Base-by-base conservation (phyloP, 2,329 filamentous ascomycete species). In the Mycogone perniciosa region DNA sequence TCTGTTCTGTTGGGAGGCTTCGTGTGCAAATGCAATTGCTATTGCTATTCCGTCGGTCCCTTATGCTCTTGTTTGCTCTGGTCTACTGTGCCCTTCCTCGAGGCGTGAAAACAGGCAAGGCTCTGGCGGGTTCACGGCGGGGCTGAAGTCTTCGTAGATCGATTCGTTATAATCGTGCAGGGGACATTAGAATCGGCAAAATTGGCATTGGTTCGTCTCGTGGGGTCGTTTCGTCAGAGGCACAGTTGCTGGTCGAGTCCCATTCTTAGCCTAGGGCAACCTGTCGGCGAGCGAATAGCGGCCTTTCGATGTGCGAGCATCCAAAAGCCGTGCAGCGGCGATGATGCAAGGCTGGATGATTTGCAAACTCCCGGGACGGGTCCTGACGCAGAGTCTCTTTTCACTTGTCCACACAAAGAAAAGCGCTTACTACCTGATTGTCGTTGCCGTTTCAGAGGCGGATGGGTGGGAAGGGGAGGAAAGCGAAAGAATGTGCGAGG, bases 81-180 rank as follows among this genome's bases (percentile, higher is more conserved):
- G 29, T 46, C 43, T 43, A 43, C 37, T 48, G 30, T 50, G 51
- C 38, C 43, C 26, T 34, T 41, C 31, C 35, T 50, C 29, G 30
- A 52, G 13, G 50, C 45, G 40, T 48, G 50, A 49, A 49, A 33
- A 6, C 39, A 53, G 38, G 41, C 46, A 41, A 49, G 48, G 49
- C 27, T 29, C 31, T 35, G 34, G 30, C 34, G 39, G 41, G 31
- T 31, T 34, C 33, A 50, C 44, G 49, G 55, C 56, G 56, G 50
- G 53, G 55, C 54, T 39, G 52, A 42, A 47, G 26, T 26, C 57
- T 57, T 50, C 51, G 50, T 46, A 52, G 51, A 56, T 61, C 56
- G 57, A 37, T 57, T 62, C 60, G 63, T 66, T 64, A 64, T 59
- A 59, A 60, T 63, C 56, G 60, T 62, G 58, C 57, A 59, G 56